Evolutionary conservation across 2,329 filamentous ascomycete species (phyloP).

Genomic region (Paracorniculantispora psalliotae): DNA sequence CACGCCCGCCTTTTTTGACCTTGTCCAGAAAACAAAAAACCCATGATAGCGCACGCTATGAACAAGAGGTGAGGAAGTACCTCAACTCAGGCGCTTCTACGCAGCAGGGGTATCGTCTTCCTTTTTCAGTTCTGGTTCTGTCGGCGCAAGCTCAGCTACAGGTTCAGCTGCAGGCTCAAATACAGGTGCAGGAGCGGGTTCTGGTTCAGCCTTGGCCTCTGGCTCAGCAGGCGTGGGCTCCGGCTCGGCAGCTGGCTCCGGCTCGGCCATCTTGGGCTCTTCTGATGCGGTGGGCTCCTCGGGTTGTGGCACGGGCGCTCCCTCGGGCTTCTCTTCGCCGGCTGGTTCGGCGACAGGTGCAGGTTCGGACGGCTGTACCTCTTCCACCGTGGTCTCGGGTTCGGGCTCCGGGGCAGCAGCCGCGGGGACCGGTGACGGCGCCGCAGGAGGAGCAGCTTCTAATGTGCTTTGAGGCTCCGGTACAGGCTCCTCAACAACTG

Average conservation of each 20-base stretch:
- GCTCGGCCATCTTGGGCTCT: background rate
- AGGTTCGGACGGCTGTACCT: background rate
- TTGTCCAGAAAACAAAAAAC: background rate
- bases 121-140: background rate
- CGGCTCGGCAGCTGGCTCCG: background rate
- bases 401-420: background rate
- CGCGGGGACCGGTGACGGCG: background rate
- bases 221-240: too few species aligned
- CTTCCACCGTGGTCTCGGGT: background rate
- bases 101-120: background rate
- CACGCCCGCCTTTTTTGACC: background rate
- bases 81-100: background rate
- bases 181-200: background rate
- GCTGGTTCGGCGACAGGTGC: background rate
- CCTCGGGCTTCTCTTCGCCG: background rate
- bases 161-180: background rate
- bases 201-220: too few species aligned
- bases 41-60: background rate
- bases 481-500: background rate
- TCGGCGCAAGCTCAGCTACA: background rate
- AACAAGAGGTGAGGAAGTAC: background rate
- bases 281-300: conserved; percentile 9
- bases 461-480: background rate
- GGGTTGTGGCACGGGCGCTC: background rate
- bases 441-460: background rate